These are phyloP conservation scores for Trichoderma sp. DNA, from an alignment of 2,329 filamentous ascomycete genomes.

Conservation along the genomic window DNA sequence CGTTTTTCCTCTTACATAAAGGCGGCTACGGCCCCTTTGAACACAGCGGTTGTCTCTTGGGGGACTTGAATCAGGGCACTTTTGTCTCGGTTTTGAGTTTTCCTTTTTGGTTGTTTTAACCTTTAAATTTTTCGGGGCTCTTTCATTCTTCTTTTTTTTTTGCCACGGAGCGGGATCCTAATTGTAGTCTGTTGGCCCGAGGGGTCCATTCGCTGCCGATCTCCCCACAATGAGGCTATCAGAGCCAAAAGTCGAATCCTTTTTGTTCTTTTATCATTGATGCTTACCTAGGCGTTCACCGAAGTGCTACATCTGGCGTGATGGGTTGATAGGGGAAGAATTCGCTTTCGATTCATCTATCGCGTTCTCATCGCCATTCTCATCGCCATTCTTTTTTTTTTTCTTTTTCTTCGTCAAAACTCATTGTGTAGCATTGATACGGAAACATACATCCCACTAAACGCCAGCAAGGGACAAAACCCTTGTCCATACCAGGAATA, in stretches of 20 bases:
- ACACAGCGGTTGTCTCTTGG: background rate
- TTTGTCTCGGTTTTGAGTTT: slow-evolving; percentile 1
- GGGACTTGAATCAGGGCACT: background rate
- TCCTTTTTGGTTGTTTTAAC: background rate
- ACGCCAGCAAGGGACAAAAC: background rate
- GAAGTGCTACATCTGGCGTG: background rate
- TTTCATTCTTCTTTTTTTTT: background rate
- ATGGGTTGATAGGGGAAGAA: background rate
- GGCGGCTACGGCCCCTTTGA: background rate
- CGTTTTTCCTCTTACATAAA: background rate
- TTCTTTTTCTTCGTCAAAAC: background rate
- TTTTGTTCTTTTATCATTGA: background rate
- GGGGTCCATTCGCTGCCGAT: background rate
- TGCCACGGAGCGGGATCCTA: background rate
- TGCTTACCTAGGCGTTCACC: background rate
- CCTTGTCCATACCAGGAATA: background rate
- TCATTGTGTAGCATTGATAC: background rate
- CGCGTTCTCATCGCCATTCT: background rate
- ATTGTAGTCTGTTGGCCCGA: background rate
- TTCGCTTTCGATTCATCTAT: background rate
- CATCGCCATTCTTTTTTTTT: background rate
- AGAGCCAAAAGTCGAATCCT: background rate
- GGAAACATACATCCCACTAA: background rate
- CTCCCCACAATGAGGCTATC: background rate
- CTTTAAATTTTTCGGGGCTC: background rate